Conservation (phyloP, 306 rosid species). For the Quillaja saponaria region DNA sequence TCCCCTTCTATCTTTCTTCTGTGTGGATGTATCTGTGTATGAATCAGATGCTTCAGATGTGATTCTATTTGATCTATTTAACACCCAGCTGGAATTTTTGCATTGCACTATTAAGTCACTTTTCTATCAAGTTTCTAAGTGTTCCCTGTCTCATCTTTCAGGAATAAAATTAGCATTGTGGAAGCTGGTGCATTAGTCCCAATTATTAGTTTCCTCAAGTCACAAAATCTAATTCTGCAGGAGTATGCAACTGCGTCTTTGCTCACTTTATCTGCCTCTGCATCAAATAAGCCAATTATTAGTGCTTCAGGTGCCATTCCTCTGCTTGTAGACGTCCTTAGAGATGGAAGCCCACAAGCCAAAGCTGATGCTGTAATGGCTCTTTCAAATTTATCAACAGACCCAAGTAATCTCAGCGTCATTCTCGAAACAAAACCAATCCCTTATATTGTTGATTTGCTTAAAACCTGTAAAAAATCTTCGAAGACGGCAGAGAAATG, state of each 20-base stretch:
- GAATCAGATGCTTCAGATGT: conserved; percentile 13
- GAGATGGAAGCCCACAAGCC: conserved; percentile 77
- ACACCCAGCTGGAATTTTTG: conserved; percentile 8
- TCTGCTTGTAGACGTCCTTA: conserved; percentile 75
- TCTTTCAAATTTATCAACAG: conserved; percentile 87
- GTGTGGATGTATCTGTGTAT: too few species aligned
- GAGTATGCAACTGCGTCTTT: conserved; percentile 83
- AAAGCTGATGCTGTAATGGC: conserved; percentile 93
- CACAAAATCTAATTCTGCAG: conserved; percentile 59
- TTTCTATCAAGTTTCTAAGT: conserved; percentile 22
- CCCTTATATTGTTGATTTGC: conserved; percentile 59
- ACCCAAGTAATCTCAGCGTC: conserved; percentile 50
- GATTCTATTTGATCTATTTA: not conserved
- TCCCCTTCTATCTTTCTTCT: conserved; percentile 5
- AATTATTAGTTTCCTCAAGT: conserved; percentile 68
- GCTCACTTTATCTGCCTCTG: conserved; percentile 89
- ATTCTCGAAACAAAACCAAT: conserved; percentile 67
- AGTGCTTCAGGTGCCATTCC: conserved; percentile 84
- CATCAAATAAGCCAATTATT: conserved; percentile 76
- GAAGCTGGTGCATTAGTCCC: conserved; percentile 92
- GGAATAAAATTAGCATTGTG: conserved; percentile 88
- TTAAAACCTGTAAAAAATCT: conserved; percentile 74
- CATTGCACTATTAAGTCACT: not conserved
- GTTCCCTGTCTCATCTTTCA: conserved; percentile 39
- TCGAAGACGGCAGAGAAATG: conserved; percentile 93